These are phyloP conservation scores for Russula ochroleuca DNA, from an alignment of 768 basidiomycete species.

Conservation along the genomic window DNA sequence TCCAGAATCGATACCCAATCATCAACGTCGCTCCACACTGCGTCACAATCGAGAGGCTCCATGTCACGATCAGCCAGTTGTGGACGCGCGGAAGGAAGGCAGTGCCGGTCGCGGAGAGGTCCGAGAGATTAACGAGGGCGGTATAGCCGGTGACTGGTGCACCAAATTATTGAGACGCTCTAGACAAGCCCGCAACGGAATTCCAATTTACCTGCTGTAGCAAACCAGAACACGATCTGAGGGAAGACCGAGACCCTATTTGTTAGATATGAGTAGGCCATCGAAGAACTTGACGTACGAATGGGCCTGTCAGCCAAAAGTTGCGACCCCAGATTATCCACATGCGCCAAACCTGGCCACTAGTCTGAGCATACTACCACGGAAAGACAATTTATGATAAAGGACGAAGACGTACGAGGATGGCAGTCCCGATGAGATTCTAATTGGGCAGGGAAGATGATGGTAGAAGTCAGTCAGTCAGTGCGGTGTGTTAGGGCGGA, in stretches of 20 bases:
- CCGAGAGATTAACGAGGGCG: conserved; percentile 1
- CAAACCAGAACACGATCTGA: conserved; percentile 2
- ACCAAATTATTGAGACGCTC: not conserved
- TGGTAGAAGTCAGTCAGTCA: not conserved
- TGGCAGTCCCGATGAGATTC: conserved; percentile 20
- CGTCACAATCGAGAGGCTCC: conserved; percentile 20
- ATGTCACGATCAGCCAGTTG: conserved; percentile 13
- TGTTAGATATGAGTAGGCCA: no score
- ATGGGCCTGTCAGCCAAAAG: not conserved
- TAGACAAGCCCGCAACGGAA: not conserved
- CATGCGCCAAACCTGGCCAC: not conserved
- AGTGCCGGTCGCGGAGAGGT: not conserved
- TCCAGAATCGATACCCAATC: conserved; percentile 18
- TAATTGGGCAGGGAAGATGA: not conserved
- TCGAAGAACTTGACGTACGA: not conserved
- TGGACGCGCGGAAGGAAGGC: conserved; percentile 7
- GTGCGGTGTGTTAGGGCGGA: not conserved
- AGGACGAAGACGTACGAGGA: conserved; percentile 12
- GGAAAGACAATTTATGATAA: not conserved
- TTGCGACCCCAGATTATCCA: no score
- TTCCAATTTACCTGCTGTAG: not conserved
- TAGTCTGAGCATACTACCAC: not conserved
- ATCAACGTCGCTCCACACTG: conserved; percentile 19
- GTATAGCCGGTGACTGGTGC: conserved; percentile 12
- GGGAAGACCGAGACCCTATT: no score